These are phyloP conservation scores for Kickxella alabastrina DNA, from an alignment of 192 early-diverging fungal genomes.

Conservation along the genomic window DNA sequence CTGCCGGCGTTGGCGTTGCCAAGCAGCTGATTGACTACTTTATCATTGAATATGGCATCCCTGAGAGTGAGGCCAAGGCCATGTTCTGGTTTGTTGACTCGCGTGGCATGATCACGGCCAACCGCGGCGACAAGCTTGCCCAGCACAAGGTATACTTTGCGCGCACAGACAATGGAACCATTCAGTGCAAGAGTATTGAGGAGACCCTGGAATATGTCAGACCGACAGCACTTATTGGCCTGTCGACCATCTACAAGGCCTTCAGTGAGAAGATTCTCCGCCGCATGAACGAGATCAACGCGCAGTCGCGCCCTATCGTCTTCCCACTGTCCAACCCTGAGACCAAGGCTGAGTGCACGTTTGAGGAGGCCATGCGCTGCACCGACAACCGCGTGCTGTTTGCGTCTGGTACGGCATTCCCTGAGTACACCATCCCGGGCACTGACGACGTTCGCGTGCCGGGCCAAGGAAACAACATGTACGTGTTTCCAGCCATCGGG, in stretches of 20 bases:
- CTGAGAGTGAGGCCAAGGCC: slow-evolving; percentile 59
- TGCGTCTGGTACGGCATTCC: slow-evolving; percentile 91
- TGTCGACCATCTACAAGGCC: slow-evolving; percentile 73
- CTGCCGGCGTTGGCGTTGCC: slow-evolving; percentile 93
- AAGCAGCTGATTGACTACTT: slow-evolving; percentile 85
- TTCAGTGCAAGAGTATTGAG: slow-evolving; percentile 67
- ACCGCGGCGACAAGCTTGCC: slow-evolving; percentile 82
- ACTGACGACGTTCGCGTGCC: slow-evolving; percentile 52
- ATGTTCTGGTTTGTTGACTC: slow-evolving; percentile 84
- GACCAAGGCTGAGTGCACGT: slow-evolving; percentile 90
- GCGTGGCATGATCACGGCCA: slow-evolving; percentile 84
- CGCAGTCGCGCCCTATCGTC: slow-evolving; percentile 65
- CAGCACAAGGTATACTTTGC: slow-evolving; percentile 85
- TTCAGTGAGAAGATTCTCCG: slow-evolving; percentile 70
- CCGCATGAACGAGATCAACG: slow-evolving; percentile 72
- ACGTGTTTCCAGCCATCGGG: slow-evolving; percentile 94
- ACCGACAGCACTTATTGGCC: slow-evolving; percentile 88
- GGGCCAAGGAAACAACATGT: slow-evolving; percentile 94
- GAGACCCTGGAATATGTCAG: slow-evolving; percentile 81
- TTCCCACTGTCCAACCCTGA: slow-evolving; percentile 88
- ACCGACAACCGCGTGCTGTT: slow-evolving; percentile 81
- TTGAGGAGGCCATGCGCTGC: slow-evolving; percentile 76
- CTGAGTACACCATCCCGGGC: slow-evolving; percentile 61
- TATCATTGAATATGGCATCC: slow-evolving; percentile 64
- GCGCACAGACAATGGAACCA: slow-evolving; percentile 77